Evolutionary conservation across 495 filamentous ascomycete genomes (phyloP), one percentile per base, ranked within the genome.

Genomic region (Aspergillus hancockii): DNA sequence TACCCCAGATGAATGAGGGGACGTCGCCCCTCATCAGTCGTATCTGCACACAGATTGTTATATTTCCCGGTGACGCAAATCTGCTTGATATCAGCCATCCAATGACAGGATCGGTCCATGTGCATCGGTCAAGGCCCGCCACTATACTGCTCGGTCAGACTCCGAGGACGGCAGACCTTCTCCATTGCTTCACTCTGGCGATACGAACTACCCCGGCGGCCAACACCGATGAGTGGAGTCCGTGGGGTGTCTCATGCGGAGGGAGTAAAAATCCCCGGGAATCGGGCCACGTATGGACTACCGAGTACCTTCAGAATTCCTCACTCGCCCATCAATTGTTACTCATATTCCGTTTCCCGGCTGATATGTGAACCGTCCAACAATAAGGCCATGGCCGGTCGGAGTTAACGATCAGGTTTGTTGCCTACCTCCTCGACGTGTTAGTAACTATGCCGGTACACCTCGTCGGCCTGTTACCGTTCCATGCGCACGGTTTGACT

Each of bases 221-320:
- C 41, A 45, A 21, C n/a, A 8, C 18, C 4, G n/a, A 21, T 4
- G 41, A 19, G 41, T 45, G 41, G 41, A 45, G n/a, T n/a, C 41
- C 41, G 13, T 45, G 41, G 41, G 41, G 41, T 45, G 41, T 45
- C 41, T 19, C n/a, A 22, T 45, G 41, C 41, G 41, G 41, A 45
- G 41, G 21, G 18, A 21, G 4, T 38, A 8, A 45, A 45, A 45
- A 2, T 45, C 41, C 41, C 41, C 41, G n/a, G 41, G n/a, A 19
- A 45, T 19, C 41, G 10, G n/a, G 41, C n/a, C 41, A 45, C n/a
- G 34, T 38, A 38, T 3, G 34, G 34, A 3, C 4, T 8, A 7
- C 10, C 3, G 34, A 6, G 8, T 6, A 3, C 8, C 34, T 3
- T 8, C 34, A 10, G 34, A 13, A 6, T 38, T 14, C 13, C 34